Conservation (phyloP, 108 stramenopile genomes). For the Craspedostauros australis region DNA sequence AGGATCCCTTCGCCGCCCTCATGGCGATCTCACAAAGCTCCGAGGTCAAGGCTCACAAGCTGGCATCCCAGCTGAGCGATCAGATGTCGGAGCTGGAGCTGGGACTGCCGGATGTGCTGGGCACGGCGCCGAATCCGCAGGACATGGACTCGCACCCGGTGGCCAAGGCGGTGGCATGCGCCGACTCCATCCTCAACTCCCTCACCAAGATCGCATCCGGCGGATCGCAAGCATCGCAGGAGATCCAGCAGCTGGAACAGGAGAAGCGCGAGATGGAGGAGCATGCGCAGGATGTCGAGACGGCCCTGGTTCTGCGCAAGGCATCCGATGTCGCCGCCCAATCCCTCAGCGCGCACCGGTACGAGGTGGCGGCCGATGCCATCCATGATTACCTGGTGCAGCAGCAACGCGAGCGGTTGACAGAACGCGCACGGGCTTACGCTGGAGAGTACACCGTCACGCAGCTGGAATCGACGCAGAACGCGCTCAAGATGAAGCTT, state of each 20-base stretch:
- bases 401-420: constrained; percentile 18
- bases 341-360: constrained; percentile 43
- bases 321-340: constrained; percentile 36
- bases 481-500: constrained; percentile 31
- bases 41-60: constrained; percentile 16
- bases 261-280: constrained; percentile 57
- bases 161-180: constrained; percentile 42
- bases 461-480: constrained; percentile 38
- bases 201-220: constrained; percentile 80
- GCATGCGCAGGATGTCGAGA: constrained; percentile 55
- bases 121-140: constrained; percentile 8
- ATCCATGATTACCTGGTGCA: constrained; percentile 43
- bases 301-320: constrained; percentile 52
- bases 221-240: constrained; percentile 70
- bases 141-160: constrained; percentile 36
- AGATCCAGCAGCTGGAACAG: constrained; percentile 66
- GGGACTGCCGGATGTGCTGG: constrained; percentile 21
- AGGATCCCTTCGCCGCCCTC: constrained; percentile 45
- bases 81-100: constrained; percentile 1
- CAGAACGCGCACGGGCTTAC: constrained; percentile 32
- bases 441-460: constrained; percentile 60
- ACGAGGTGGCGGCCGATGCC: constrained; percentile 44
- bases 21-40: constrained; percentile 34
- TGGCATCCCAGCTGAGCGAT: constrained; percentile 27
- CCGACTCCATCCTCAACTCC: constrained; percentile 70